Percentiles rank a stretch among this genome's conserved stretches.
These are phyloP conservation scores for Vachellia collinsii DNA, from an alignment of 306 rosid species.

Conservation along the genomic window DNA sequence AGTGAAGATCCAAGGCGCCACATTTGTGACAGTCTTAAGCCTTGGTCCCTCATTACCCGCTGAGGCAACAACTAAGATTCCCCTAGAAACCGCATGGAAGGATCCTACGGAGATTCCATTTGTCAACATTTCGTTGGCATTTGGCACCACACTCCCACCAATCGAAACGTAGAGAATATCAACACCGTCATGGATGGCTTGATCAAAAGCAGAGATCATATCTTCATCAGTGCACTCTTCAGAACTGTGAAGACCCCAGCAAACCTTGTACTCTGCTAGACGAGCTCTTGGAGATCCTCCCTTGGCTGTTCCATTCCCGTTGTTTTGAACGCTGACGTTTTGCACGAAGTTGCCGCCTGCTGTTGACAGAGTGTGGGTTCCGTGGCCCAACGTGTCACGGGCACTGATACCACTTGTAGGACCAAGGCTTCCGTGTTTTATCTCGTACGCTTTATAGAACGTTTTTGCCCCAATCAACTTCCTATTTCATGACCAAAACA, in stretches of 20 bases:
- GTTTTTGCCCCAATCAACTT: conserved; percentile 73
- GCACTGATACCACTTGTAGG: background rate
- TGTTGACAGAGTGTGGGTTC: conserved; percentile 75
- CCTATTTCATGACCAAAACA: conserved; percentile 35
- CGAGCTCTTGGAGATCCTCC: conserved; percentile 83
- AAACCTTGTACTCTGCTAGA: conserved; percentile 74
- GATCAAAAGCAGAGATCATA: conserved; percentile 56
- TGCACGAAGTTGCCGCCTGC: conserved; percentile 69
- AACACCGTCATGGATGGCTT: conserved; percentile 63
- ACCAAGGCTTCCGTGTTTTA: background rate
- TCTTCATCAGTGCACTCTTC: conserved; percentile 58
- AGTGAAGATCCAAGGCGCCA: background rate
- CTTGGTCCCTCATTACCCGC: background rate
- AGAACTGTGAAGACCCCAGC: conserved; percentile 43
- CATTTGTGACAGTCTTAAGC: background rate
- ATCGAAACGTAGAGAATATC: conserved; percentile 55
- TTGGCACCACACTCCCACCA: conserved; percentile 24
- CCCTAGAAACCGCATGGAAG: no score
- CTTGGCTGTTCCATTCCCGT: conserved; percentile 77
- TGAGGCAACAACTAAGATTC: no score
- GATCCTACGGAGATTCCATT: no score
- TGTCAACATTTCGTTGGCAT: background rate
- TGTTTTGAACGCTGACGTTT: conserved; percentile 43
- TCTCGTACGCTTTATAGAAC: background rate
- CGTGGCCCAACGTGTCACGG: conserved; percentile 11